phyloP scores from a whole-genome alignment of 1,284 basidiomycete species.

The Tylopilus sp. region DNA sequence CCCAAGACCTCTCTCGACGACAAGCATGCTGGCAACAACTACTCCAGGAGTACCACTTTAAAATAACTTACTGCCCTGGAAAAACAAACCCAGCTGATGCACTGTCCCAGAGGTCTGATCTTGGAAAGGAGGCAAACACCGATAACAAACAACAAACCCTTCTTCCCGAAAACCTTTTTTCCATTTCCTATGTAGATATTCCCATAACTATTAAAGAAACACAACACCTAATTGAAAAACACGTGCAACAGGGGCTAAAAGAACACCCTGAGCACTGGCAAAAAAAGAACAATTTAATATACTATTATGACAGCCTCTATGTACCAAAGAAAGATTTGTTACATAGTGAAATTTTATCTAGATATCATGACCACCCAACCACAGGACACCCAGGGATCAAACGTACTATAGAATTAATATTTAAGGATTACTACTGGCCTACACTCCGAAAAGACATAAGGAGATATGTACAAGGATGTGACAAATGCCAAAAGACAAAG shows the following conservation, averaged over 20 bases:
- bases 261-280: too few relatives aligned
- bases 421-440: background rate
- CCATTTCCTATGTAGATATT: too few relatives aligned
- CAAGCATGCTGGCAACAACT: background rate
- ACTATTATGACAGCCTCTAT: too few relatives aligned
- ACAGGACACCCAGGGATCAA: too few relatives aligned
- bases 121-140: background rate
- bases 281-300: too few relatives aligned
- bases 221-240: too few relatives aligned
- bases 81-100: background rate
- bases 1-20: background rate
- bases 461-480: background rate
- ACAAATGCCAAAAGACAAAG: background rate
- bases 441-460: background rate
- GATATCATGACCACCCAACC: too few relatives aligned
- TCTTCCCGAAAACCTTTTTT: background rate
- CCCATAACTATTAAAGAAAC: too few relatives aligned
- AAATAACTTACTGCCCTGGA: background rate
- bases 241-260: too few relatives aligned
- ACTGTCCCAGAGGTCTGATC: constrained; percentile 4
- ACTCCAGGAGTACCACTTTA: background rate
- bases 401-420: too few relatives aligned
- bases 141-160: background rate
- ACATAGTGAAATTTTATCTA: too few relatives aligned
- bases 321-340: too few relatives aligned